phyloP scores from a whole-genome alignment of 345 rosid species.

The Reutealis trisperma region DNA sequence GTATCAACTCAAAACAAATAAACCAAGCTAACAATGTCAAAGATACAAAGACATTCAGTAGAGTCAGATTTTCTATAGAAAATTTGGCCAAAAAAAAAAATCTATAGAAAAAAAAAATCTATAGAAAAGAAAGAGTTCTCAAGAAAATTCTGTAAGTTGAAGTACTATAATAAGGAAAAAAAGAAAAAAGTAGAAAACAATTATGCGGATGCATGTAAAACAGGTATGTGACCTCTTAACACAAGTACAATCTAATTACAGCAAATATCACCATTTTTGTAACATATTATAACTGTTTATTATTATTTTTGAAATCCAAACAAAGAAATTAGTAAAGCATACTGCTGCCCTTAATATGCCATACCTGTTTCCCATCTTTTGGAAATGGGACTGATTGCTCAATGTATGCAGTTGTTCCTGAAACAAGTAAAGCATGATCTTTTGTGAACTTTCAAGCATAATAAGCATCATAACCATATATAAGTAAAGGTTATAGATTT shows the following conservation, averaged over 20 bases:
- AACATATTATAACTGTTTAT: not conserved
- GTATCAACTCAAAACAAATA: constrained; percentile 4
- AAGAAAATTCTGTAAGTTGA: not conserved
- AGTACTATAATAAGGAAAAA: not conserved
- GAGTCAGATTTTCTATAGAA: not conserved
- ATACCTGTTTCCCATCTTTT: constrained; percentile 76
- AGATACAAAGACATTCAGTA: not conserved
- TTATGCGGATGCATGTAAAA: not conserved
- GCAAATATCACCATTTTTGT: not conserved
- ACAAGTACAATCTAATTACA: not conserved
- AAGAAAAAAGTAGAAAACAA: not conserved
- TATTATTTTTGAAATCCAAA: not conserved
- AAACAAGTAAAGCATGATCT: constrained; percentile 22
- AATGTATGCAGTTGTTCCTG: constrained; percentile 70
- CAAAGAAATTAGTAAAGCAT: not conserved
- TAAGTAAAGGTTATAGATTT: not conserved
- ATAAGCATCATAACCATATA: not conserved
- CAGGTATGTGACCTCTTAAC: not conserved
- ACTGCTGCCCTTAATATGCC: not conserved
- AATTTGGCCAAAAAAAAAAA: too few species aligned
- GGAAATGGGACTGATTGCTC: constrained; percentile 77
- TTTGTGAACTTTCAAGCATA: not conserved
- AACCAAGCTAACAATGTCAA: not conserved
- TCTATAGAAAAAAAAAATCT: too few species aligned
- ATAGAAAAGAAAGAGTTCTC: not conserved